These are phyloP conservation scores for Tetrapisispora fleetii DNA, from an alignment of 805 yeast species.

Conservation along the genomic window DNA sequence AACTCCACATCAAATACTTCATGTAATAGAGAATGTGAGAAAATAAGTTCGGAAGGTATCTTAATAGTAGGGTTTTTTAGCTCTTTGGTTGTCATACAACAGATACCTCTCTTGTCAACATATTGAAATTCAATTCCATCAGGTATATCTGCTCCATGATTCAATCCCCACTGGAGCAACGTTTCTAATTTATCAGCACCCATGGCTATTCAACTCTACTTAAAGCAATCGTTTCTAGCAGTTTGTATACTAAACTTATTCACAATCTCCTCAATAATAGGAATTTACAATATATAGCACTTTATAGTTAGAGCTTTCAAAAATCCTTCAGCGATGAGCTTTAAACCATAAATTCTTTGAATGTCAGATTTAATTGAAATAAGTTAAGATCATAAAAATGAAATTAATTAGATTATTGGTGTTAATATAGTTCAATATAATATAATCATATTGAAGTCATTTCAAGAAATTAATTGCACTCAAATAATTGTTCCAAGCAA, in stretches of 20 bases:
- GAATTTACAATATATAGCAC: too few relatives aligned
- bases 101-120: constrained; percentile 30
- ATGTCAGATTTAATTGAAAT: too few relatives aligned
- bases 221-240: too few relatives aligned
- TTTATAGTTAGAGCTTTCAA: background rate
- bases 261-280: too few relatives aligned
- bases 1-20: constrained; percentile 12
- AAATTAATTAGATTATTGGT: too few relatives aligned
- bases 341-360: background rate
- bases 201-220: background rate
- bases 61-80: constrained; percentile 19
- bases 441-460: too few relatives aligned
- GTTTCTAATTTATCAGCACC: background rate
- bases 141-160: constrained; percentile 30
- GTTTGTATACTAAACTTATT: too few relatives aligned
- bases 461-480: too few relatives aligned
- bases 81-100: constrained; percentile 20
- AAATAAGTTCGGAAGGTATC: constrained; percentile 26
- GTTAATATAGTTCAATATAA: too few relatives aligned
- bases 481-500: too few relatives aligned
- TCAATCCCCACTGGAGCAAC: constrained; percentile 31
- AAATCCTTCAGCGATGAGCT: background rate
- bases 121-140: constrained; percentile 28
- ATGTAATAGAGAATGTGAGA: constrained; percentile 19
- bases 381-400: too few relatives aligned